Percentiles rank a stretch among this genome's conserved stretches.
Evolutionary conservation across 768 basidiomycete genomes (phyloP).

Genomic region (Suillus lakei): DNA sequence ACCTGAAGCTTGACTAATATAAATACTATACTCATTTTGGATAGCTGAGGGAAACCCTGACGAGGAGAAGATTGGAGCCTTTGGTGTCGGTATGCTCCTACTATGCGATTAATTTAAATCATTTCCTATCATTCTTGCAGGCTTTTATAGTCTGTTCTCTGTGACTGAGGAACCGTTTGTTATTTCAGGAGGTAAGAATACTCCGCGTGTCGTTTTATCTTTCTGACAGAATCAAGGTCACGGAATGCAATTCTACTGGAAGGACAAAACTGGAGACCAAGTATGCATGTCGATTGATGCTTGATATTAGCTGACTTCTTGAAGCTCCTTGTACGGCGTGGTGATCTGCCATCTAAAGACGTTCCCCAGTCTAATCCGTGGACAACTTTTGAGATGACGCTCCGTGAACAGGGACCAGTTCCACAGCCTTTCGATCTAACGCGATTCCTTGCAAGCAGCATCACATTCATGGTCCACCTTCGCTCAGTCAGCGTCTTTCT

Average conservation of each 20-base stretch:
- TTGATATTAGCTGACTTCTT: conserved; percentile 8
- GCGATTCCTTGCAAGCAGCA: conserved; percentile 86
- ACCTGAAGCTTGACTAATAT: background rate
- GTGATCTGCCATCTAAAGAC: conserved; percentile 53
- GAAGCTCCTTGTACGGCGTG: conserved; percentile 84
- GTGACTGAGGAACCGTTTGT: conserved; percentile 86
- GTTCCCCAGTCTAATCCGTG: conserved; percentile 50
- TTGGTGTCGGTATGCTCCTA: conserved; percentile 71
- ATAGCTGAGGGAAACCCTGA: conserved; percentile 92
- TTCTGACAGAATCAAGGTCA: conserved; percentile 51
- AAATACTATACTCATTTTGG: background rate
- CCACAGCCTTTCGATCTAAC: conserved; percentile 87
- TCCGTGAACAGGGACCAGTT: conserved; percentile 81
- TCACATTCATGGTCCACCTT: conserved; percentile 91
- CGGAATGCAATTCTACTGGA: conserved; percentile 98
- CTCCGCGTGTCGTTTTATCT: conserved; percentile 14
- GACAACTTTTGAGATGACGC: conserved; percentile 90
- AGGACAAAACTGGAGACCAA: conserved; percentile 84
- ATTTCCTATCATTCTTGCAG: conserved; percentile 31
- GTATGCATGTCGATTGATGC: conserved; percentile 35
- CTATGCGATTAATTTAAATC: background rate
- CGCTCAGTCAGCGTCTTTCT: conserved; percentile 80
- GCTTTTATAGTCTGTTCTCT: conserved; percentile 83
- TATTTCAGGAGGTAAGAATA: conserved; percentile 67
- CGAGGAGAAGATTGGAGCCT: conserved; percentile 95